Evolutionary conservation across 805 yeast genomes (phyloP), one percentile per base, ranked within the genome.

Genomic region (Kregervanrija pseudodelftensis): DNA sequence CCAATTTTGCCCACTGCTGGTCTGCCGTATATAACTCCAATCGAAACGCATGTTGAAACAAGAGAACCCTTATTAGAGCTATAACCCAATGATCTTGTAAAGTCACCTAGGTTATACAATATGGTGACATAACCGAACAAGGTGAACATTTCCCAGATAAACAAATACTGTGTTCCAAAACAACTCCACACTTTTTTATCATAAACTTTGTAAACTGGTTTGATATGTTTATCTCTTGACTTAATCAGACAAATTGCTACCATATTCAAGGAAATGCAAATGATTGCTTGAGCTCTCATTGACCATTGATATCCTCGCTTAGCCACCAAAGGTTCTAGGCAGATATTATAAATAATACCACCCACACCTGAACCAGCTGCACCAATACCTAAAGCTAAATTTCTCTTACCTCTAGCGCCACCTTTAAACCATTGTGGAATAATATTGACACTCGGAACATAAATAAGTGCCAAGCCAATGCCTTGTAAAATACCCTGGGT

Each of bases 401-500:
- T 80, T 50, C 88, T 68, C 47, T 65, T 78, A 51, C 74, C 79
- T 37, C 45, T 41, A 8, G 45, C 41, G 3, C 45, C 45, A 31
- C 45, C 45, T 42, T 56, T 43, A 58, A 83, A 83, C 82, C 84
- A 82, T 43, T 77, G 84, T 0, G 88, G 87, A 28, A 83, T 53
- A 10, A 81, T 60, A 1, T 79, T 69, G 13, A 77, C 63, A 2
- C 76, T 78, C 1, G 89, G 84, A 3, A 78, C 67, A 40, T 77
- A 73, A 37, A 78, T 65, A 12, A 77, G 58, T 0, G 85, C 77
- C 47, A 77, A 57, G 4, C 80, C 80, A 31, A 73, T 56, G 22
- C 86, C 82, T 44, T 72, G 74, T 37, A 82, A 50, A 2, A 81
- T 65, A 17, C 90, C 89, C 61, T 83, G 88, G 9, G 85, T 75